Base-by-base conservation (phyloP, 345 rosid genomes). In the Eucalyptus coolabah region DNA sequence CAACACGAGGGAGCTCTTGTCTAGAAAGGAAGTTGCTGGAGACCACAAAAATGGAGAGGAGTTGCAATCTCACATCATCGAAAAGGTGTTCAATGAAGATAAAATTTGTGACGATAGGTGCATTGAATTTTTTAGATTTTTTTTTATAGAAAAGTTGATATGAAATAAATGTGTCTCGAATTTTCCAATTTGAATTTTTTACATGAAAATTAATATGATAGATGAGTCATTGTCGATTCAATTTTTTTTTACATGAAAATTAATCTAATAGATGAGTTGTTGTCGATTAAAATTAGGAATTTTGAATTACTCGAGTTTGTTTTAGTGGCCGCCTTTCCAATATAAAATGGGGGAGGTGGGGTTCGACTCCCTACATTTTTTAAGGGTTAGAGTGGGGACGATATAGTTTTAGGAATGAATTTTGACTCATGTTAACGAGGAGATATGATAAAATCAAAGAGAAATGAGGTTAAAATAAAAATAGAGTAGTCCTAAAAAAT, bases 261-360 rank as follows among this genome's bases (percentile, higher is more conserved):
- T 26, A 12, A 28, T 60, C 13, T 54, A 1, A 56, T 56, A 2
- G 5, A 54, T 21, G 56, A 51, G 23, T 18, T 9, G 2, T 4
- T 18, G 4, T 51, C 2, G 2, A 51, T 51, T 18, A 0, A 18
- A 53, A 7, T 53, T 53, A 7, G 10, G 56, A 53, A 53, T 53
- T 53, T 53, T 53, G 59, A 53, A 13, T 1, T 0, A 12, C 15
- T 49, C 2, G 2, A 1, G 0, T 49, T 49, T 12, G 15, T 1
- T 4, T 5, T 0, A 49, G 1, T 12, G 50, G 14, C 50, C 2
- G 12, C 1, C 0, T 4, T 49, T 49, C 0, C 5, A 49, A 49
- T 0, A 49, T 12, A 13, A 1, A 49, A 12, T 1, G 2, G 50
- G 2, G 14, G 15, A 12, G 5, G 15, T 12, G 6, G 2, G 16